Percentiles rank a stretch among this genome's conserved stretches.
Evolutionary conservation across 2,329 filamentous ascomycete species (phyloP).

Genomic region (Neoarthrinium moseri): DNA sequence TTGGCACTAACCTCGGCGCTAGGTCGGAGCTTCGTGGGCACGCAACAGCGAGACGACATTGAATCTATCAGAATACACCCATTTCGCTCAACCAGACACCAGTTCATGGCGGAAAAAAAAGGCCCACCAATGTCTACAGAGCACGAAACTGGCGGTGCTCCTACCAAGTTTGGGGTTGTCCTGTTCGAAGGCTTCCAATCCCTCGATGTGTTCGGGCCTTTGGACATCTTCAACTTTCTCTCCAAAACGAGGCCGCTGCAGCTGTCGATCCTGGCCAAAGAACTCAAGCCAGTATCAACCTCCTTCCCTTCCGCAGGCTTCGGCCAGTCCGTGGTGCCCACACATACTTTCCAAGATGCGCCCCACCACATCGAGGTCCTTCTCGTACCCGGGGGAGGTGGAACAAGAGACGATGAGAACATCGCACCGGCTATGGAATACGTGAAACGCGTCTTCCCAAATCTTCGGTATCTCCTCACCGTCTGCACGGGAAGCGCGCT

Average conservation of each 20-base stretch:
- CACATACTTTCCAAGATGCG: slow-evolving; percentile 50
- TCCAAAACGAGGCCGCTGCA: slow-evolving; percentile 33
- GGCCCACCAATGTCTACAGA: too few relatives aligned
- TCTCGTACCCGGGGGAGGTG: slow-evolving; percentile 63
- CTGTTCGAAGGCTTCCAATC: slow-evolving; percentile 44
- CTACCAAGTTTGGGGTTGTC: slow-evolving; percentile 38
- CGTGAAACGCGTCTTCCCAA: slow-evolving; percentile 42
- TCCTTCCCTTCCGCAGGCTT: slow-evolving; percentile 26
- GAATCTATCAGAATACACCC: too few relatives aligned
- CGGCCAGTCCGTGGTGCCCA: slow-evolving; percentile 35
- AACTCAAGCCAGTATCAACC: slow-evolving; percentile 39
- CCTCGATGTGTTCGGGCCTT: slow-evolving; percentile 45
- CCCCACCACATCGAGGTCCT: slow-evolving; percentile 59
- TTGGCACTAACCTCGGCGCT: too few relatives aligned
- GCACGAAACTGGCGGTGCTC: too few relatives aligned
- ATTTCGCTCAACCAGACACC: too few relatives aligned
- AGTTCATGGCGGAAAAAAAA: too few relatives aligned
- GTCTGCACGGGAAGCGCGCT: slow-evolving; percentile 66
- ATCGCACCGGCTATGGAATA: slow-evolving; percentile 40
- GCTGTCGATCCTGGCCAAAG: slow-evolving; percentile 39
- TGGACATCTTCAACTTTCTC: slow-evolving; percentile 43
- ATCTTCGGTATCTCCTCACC: slow-evolving; percentile 56
- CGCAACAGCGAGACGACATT: too few relatives aligned
- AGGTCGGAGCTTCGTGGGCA: too few relatives aligned
- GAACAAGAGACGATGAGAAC: slow-evolving; percentile 36